Evolutionary conservation across 75 land plant species (phyloP).

Genomic region (Sequoia sempervirens): DNA sequence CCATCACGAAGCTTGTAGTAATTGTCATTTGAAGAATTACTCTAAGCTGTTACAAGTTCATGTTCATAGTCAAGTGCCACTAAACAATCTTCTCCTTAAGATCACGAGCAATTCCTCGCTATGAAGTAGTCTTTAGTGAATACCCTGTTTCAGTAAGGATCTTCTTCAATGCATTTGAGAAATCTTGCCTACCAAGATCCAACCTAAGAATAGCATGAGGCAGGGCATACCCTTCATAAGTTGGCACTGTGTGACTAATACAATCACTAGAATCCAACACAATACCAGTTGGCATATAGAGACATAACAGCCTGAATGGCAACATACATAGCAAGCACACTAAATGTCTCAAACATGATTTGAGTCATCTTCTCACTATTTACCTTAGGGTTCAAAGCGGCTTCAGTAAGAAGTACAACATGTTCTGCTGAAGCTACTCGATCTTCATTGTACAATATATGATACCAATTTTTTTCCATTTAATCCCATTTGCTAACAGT

Average conservation of each 20-base stretch:
- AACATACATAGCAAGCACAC: too few relatives aligned
- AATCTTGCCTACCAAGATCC: too few relatives aligned
- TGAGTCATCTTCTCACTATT: slow-evolving; percentile 35
- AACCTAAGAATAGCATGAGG: too few relatives aligned
- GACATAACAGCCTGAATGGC: too few relatives aligned
- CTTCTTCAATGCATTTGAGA: too few relatives aligned
- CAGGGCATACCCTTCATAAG: too few relatives aligned
- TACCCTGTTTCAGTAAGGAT: slow-evolving; percentile 31
- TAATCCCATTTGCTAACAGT: slow-evolving; percentile 45
- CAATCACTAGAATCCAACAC: too few relatives aligned
- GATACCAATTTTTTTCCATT: slow-evolving; percentile 26
- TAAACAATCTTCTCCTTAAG: slow-evolving; percentile 53
- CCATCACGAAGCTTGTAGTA: slow-evolving; percentile 50
- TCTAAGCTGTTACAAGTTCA: slow-evolving; percentile 33
- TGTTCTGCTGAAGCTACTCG: slow-evolving; percentile 57
- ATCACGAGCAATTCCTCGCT: slow-evolving; percentile 45
- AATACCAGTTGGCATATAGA: slow-evolving; percentile 48
- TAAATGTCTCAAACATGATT: too few relatives aligned
- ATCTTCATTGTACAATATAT: slow-evolving; percentile 46
- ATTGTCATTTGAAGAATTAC: slow-evolving; percentile 35
- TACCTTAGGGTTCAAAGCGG: slow-evolving; percentile 42
- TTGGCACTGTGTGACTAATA: too few relatives aligned
- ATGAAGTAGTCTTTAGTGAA: slow-evolving; percentile 26
- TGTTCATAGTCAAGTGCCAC: slow-evolving; percentile 43
- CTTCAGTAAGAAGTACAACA: slow-evolving; percentile 47